Evolutionary conservation across 371 early-diverging fungal genomes (phyloP).

Genomic region (Dichotomocladium elegans): DNA sequence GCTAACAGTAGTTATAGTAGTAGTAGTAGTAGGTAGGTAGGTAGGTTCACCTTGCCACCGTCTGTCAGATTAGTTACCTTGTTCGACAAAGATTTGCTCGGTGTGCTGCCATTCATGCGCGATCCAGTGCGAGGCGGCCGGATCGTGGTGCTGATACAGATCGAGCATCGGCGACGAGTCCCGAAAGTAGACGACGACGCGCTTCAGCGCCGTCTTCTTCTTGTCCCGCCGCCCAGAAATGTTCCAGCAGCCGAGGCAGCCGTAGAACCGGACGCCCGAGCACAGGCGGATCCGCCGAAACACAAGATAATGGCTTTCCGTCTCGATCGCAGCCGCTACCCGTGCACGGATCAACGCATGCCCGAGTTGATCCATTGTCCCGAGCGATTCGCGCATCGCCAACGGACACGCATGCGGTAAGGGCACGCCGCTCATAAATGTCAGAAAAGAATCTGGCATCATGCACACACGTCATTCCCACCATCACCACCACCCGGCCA

Average conservation of each 20-base stretch:
- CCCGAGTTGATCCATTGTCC: neutral
- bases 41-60: too few species aligned
- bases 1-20: too few species aligned
- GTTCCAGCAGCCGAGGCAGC: neutral
- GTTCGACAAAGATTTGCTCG: neutral
- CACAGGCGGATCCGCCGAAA: neutral
- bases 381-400: neutral
- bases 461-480: neutral
- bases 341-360: constrained; percentile 5
- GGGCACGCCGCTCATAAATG: neutral
- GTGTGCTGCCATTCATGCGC: constrained; percentile 6
- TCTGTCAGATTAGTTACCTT: too few species aligned
- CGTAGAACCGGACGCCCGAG: neutral
- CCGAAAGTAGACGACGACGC: neutral
- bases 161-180: constrained; percentile 2
- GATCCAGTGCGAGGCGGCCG: neutral
- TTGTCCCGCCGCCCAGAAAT: too few species aligned
- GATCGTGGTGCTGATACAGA: neutral
- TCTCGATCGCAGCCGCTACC: neutral
- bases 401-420: neutral
- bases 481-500: neutral
- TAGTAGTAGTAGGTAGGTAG: too few species aligned
- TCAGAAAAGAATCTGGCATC: constrained; percentile 1
- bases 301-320: neutral
- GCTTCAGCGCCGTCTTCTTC: neutral